A percentile compares a stretch with the other conserved stretches of the same genome.
phyloP scores from a whole-genome alignment of 306 rosid species.

The Luffa aegyptiaca region DNA sequence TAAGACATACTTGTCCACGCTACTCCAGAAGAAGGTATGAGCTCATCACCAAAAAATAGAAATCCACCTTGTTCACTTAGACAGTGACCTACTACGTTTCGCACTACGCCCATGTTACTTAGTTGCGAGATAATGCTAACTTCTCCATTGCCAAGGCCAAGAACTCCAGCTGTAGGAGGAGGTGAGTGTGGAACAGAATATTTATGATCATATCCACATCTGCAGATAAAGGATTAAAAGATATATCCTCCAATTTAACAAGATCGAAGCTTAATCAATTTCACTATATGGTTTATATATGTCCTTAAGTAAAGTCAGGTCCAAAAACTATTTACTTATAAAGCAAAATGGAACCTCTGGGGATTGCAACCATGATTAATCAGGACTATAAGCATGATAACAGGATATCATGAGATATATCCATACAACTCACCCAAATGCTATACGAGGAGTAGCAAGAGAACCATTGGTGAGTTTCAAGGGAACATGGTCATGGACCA shows the following conservation, averaged over 20 bases:
- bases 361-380: neutral
- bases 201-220: constrained; percentile 67
- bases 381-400: neutral
- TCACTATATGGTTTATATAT: neutral
- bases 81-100: constrained; percentile 70
- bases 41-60: constrained; percentile 57
- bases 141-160: constrained; percentile 72
- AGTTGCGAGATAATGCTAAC: constrained; percentile 60
- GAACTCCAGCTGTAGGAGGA: constrained; percentile 54
- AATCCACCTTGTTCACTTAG: constrained; percentile 49
- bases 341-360: neutral
- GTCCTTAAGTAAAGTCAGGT: neutral
- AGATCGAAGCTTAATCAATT: neutral
- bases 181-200: constrained; percentile 16
- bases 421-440: constrained; percentile 45
- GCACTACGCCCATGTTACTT: constrained; percentile 23
- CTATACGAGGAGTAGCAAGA: constrained; percentile 22
- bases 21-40: constrained; percentile 44
- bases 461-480: constrained; percentile 35
- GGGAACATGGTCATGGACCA: constrained; percentile 42
- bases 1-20: constrained; percentile 46
- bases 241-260: neutral
- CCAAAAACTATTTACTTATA: neutral
- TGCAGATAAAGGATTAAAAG: constrained; percentile 12
- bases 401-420: neutral